These are phyloP conservation scores for Massariosphaeria phaeospora DNA, from an alignment of 495 filamentous ascomycete species.

Conservation along the genomic window DNA sequence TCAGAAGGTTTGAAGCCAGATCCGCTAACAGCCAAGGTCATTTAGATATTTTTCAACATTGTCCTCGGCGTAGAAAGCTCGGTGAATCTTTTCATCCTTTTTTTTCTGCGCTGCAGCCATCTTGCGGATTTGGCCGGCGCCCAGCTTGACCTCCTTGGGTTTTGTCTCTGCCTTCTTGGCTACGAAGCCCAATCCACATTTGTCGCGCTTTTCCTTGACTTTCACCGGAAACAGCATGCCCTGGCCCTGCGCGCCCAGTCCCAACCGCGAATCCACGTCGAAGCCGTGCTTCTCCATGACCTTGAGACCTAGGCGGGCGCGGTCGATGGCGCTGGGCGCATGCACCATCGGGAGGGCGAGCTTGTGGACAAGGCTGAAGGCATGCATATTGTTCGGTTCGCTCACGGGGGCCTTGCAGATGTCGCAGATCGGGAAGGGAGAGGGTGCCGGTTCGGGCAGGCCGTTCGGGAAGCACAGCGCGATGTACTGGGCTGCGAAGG, in stretches of 20 bases:
- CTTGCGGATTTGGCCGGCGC: constrained; percentile 65
- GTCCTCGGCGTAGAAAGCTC: constrained; percentile 63
- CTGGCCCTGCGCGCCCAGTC: constrained; percentile 60
- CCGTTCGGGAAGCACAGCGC: constrained; percentile 29
- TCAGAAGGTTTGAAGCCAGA: too few species aligned
- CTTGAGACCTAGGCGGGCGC: constrained; percentile 67
- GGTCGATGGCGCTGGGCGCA: constrained; percentile 78
- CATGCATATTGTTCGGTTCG: constrained; percentile 48
- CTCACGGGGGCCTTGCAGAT: constrained; percentile 56
- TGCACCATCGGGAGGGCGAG: constrained; percentile 72
- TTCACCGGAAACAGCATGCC: constrained; percentile 76
- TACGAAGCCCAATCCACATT: constrained; percentile 60
- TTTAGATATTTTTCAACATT: constrained; percentile 72
- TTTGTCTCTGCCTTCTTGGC: constrained; percentile 46
- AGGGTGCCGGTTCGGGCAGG: neutral
- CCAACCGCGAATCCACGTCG: constrained; percentile 74
- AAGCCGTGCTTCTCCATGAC: constrained; percentile 76
- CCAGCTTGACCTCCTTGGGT: constrained; percentile 49
- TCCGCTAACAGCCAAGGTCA: constrained; percentile 1
- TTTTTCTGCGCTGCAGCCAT: constrained; percentile 55
- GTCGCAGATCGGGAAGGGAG: constrained; percentile 43
- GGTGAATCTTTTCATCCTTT: constrained; percentile 56
- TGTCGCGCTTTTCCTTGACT: constrained; percentile 65
- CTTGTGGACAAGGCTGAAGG: constrained; percentile 75
- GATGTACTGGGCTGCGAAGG: constrained; percentile 63